Evolutionary conservation across 1,284 basidiomycete species (phyloP), one percentile per base, ranked within the genome.

Genomic region (Irpex lacteus): DNA sequence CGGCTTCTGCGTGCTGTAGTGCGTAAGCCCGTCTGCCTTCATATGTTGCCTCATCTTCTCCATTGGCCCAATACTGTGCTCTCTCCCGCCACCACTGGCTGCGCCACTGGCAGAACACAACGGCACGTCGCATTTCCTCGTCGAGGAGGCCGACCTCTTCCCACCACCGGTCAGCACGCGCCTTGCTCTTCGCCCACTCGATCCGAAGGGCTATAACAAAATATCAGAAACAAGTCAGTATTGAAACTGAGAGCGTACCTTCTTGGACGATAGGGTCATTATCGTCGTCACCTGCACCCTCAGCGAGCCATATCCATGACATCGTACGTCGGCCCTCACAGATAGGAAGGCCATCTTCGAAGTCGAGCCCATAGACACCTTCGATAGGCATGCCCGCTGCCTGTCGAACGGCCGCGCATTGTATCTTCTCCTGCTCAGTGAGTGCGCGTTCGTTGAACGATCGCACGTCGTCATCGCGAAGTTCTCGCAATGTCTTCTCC

Each of bases 381-480:
- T 57, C 55, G 9, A 57, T 37, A 9, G 55, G 55, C 26, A 57
- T 26, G 55, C 60, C 60, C 5, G 53, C 60, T 13, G 47, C 60
- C 19, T n/a, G 13, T 32, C 60, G 44, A 9, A 50, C n/a, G 54
- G 8, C 26, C 11, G 21, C 21, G 15, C 60, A 44, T 7, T 61
- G 49, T 15, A 32, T 26, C 32, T 15, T n/a, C 34, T 61, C 60
- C 53, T 52, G 44, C 15, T 21, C n/a, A 19, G 60, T 21, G 11
- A 61, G 50, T 5, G 49, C 60, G 6, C 60, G 60, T 26, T 61
- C 60, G 47, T 61, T 61, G 9, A 61, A 15, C 9, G 47, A 44
- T 8, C 60, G 60, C 13, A 61, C 47, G 32, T 61, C 60, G 32
- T 61, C 60, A 34, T 61, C 60, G 6, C 34, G 15, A 8, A 61